Evolutionary conservation across 352 stramenopile genomes (phyloP), one percentile per base, ranked within the genome.

Genomic region (Pythium graminicola): DNA sequence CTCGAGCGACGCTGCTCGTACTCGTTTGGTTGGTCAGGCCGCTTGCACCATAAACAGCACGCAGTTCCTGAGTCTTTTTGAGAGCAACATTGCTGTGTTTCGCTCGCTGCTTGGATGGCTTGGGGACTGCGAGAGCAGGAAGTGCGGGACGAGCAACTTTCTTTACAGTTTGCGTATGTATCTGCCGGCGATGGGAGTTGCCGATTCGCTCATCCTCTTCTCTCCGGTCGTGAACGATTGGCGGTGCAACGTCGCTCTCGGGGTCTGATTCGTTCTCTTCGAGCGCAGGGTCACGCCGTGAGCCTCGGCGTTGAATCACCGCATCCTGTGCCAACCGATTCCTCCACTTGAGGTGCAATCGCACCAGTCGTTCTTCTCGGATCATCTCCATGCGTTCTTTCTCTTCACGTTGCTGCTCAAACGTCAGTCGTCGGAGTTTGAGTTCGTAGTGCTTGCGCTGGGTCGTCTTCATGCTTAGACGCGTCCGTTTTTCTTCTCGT

Each of bases 361-460:
- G 62, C 17, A 67, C 55, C 8, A 85, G 70, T 16, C 80, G 56
- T 59, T 93, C 82, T 54, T 91, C 82, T n/a, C 77, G 70, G 41
- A 65, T 57, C 80, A 93, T 88, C 0, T 69, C 60, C 19, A 80
- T 64, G 13, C 75, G 67, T 51, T 93, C 82, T 10, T 62, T 62
- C 33, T 85, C 72, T 62, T 89, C 76, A 14, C 70, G 77, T 54
- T 86, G 72, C 50, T 86, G 74, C 28, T 85, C 73, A 19, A 59
- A 49, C 4, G 60, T 68, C 50, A 71, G 54, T 0, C 47, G 38
- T 14, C 74, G 72, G 32, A 68, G 61, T 28, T 71, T 73, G 51
- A 70, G 69, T 6, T 67, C 71, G 44, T 58, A 49, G 19, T 63
- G 50, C 22, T 76, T 73, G 7, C 80, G 73, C 31, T 81, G 70